phyloP scores from a whole-genome alignment of 768 basidiomycete species.

The Nidularia sp. region DNA sequence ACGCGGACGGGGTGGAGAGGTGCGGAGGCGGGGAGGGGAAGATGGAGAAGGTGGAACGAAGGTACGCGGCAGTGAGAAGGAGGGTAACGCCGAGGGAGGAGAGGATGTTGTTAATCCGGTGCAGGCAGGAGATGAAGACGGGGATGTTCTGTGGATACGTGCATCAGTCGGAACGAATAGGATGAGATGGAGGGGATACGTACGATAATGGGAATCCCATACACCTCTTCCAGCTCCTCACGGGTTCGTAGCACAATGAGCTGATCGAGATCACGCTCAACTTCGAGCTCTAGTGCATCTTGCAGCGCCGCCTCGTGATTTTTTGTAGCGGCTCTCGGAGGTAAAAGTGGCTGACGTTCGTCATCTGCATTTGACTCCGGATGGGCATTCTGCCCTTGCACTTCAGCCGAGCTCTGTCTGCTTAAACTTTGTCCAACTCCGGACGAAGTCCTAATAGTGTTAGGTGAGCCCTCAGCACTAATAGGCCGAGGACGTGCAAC shows the following conservation, averaged over 20 bases:
- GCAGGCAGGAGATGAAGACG: slow-evolving; percentile 72
- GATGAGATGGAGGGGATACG: slow-evolving; percentile 21
- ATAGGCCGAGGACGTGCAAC: too few relatives aligned
- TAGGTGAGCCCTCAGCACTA: not conserved
- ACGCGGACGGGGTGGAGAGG: not conserved
- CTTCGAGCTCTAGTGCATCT: slow-evolving; percentile 27
- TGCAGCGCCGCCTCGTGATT: not conserved
- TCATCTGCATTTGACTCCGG: not conserved
- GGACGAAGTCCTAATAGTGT: not conserved
- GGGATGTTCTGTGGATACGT: slow-evolving; percentile 55
- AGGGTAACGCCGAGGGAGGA: slow-evolving; percentile 67
- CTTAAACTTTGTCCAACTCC: not conserved
- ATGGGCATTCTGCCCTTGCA: slow-evolving; percentile 2
- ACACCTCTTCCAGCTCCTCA: slow-evolving; percentile 76
- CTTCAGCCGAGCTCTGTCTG: not conserved
- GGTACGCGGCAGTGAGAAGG: slow-evolving; percentile 56
- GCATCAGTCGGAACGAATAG: slow-evolving; percentile 5
- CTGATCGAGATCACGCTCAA: slow-evolving; percentile 66
- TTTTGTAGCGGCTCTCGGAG: slow-evolving; percentile 8
- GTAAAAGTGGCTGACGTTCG: slow-evolving; percentile 2
- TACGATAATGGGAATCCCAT: slow-evolving; percentile 77
- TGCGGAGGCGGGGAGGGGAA: slow-evolving; percentile 6
- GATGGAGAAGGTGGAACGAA: slow-evolving; percentile 46
- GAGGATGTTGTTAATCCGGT: slow-evolving; percentile 70
- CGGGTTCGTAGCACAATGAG: slow-evolving; percentile 59